Evolutionary conservation across 306 rosid species (phyloP).

Genomic region (Coriaria nepalensis): DNA sequence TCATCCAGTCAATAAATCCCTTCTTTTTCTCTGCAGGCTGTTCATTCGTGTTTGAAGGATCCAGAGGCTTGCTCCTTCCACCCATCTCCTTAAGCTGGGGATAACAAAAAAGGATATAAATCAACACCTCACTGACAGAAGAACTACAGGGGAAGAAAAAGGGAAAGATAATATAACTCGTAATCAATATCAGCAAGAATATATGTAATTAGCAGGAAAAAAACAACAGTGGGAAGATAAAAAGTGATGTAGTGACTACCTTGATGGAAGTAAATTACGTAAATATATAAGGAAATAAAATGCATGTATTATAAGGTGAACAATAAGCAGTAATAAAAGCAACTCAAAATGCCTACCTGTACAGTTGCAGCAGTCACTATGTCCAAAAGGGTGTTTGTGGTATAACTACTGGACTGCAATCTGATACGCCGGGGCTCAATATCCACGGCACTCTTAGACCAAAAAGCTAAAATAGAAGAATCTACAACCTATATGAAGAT

Average conservation of each 20-base stretch:
- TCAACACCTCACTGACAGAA: neutral
- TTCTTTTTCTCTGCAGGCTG: slow-evolving; percentile 66
- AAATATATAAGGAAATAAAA: too few relatives aligned
- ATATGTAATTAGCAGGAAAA: too few relatives aligned
- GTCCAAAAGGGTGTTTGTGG: slow-evolving; percentile 83
- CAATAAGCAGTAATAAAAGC: too few relatives aligned
- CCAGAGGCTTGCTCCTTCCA: slow-evolving; percentile 59
- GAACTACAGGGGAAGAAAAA: too few relatives aligned
- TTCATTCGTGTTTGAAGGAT: slow-evolving; percentile 45
- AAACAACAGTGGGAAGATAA: too few relatives aligned
- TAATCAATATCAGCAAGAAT: too few relatives aligned
- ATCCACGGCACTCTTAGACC: slow-evolving; percentile 92
- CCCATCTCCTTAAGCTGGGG: slow-evolving; percentile 91
- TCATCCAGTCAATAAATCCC: slow-evolving; percentile 87
- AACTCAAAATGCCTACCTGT: slow-evolving; percentile 38
- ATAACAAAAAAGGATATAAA: neutral
- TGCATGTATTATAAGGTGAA: too few relatives aligned
- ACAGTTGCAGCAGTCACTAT: slow-evolving; percentile 91
- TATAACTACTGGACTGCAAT: slow-evolving; percentile 88
- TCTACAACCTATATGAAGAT: slow-evolving; percentile 38
- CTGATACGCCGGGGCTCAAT: slow-evolving; percentile 86
- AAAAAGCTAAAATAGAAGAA: slow-evolving; percentile 79
- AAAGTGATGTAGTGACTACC: too few relatives aligned
- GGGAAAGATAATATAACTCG: too few relatives aligned
- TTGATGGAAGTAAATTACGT: too few relatives aligned